Evolutionary conservation across 345 rosid species (phyloP).

Genomic region (Jatropha curcas): DNA sequence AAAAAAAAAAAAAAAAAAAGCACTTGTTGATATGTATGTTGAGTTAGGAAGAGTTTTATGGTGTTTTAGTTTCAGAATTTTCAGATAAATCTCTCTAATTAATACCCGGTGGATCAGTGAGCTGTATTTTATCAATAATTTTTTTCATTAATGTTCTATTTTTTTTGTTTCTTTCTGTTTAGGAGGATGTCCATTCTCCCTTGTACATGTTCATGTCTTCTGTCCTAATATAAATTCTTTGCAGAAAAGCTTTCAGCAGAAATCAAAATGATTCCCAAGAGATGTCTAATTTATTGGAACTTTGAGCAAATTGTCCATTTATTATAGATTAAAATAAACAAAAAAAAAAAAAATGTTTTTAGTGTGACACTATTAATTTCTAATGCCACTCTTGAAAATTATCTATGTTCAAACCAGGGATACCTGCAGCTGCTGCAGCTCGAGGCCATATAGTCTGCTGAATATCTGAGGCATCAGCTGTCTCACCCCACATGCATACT

Average conservation of each 20-base stretch:
- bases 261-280: background rate
- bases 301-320: background rate
- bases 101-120: background rate
- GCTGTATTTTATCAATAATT: background rate
- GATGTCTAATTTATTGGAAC: background rate
- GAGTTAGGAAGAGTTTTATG: background rate
- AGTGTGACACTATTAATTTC: background rate
- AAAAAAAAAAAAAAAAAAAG: too few species aligned
- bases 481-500: conserved; percentile 98
- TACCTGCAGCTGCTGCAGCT: conserved; percentile 91
- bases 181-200: background rate
- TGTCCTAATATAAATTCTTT: background rate
- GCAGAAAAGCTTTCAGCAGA: background rate
- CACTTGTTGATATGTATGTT: background rate
- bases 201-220: background rate
- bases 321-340: background rate
- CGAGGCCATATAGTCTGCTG: conserved; percentile 96
- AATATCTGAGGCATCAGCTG: conserved; percentile 74
- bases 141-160: background rate
- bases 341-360: background rate
- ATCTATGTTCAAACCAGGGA: background rate
- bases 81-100: too few species aligned
- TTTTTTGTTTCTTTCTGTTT: too few species aligned
- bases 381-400: background rate
- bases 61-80: background rate